Base-by-base conservation (phyloP, 495 filamentous ascomycete genomes). In the Staphylotrichum tortipilum region DNA sequence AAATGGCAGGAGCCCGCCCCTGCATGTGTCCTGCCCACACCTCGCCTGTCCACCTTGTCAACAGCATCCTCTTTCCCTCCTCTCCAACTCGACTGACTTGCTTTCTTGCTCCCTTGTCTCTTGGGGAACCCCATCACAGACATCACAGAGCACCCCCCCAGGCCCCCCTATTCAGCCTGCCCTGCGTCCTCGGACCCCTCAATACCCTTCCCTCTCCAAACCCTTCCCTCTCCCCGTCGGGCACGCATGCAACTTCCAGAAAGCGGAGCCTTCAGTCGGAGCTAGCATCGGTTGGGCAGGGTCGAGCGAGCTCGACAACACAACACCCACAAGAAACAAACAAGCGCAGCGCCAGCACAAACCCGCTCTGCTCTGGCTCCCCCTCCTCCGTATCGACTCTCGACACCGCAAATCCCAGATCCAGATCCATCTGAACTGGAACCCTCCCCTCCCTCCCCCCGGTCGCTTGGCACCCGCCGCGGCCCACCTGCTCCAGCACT, bases 381-480 rank as follows among this genome's bases (percentile, higher is more conserved):
- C n/a, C n/a, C n/a, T n/a, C n/a, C n/a, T n/a, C n/a, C n/a, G n/a
- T n/a, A n/a, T n/a, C n/a, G n/a, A n/a, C n/a, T n/a, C n/a, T 35
- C 31, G 44, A 26, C 36, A 33, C 22, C 50, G 11, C 22, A 39
- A 33, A 53, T 29, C 37, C 52, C 26, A 28, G 50, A 40, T 46
- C 44, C 52, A 54, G 45, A 50, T 43, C 41, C 47, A 43, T 40
- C 47, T 47, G 33, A 45, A 23, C 53, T 37, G 21, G 36, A 29
- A n/a, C n/a, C n/a, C n/a, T n/a, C n/a, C n/a, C n/a, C n/a, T n/a
- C 26, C 26, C 10, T 10, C 26, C 26, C 37, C 33, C 42, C 29
- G 34, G 47, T 22, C 23, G 12, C 29, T 50, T 40, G 24, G 26
- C 33, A 11, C 18, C 10, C 37, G n/a, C n/a, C n/a, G 19, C 28